Base-by-base conservation (phyloP, 2,329 filamentous ascomycete genomes). In the Paraphaeosphaeria minitans region DNA sequence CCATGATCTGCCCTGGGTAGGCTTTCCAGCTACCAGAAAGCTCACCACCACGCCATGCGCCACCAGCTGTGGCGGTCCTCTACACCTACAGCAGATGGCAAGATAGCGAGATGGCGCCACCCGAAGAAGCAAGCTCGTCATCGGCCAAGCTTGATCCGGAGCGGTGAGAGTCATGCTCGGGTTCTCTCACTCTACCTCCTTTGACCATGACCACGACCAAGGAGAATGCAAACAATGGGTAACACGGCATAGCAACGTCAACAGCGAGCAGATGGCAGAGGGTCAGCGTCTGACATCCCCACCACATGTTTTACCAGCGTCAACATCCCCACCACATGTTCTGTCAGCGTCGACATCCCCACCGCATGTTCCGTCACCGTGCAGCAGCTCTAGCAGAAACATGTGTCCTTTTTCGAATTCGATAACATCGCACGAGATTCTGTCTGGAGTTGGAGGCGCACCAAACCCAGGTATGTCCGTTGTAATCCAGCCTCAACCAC, bases 351-450 rank as follows among this genome's bases (percentile, higher is more conserved):
- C n/a, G 35, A 22, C n/a, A 31, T 68, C 70, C 54, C 65, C 66
- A 1, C 56, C 69, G 42, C 67, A 72, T 59, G 67, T 71, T 45
- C 51, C 70, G 27, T 66, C 68, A 13, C 73, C 62, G 45, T 77
- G 74, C 61, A 71, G 65, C 58, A 56, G 65, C 13, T 61, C 62
- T 42, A 66, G 58, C 10, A 58, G 74, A 62, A 55, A 46, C 60
- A 76, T 76, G 73, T 72, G 66, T 56, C 69, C 67, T 49, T 68
- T 63, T 52, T 66, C 71, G 37, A 60, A 58, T n/a, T 65, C 70
- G 29, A 63, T 74, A 21, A 70, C 71, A 6, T 69, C 67, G 55
- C 63, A 66, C 54, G 66, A 73, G 52, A 61, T 62, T 9, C 61
- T 51, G 16, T 31, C 31, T 31, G 48, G 48, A 21, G 48, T 37